A percentile compares a stretch with the other conserved stretches of the same genome.
Evolutionary conservation across 768 basidiomycete species (phyloP).

Genomic region (Rossbeevera mucosa): DNA sequence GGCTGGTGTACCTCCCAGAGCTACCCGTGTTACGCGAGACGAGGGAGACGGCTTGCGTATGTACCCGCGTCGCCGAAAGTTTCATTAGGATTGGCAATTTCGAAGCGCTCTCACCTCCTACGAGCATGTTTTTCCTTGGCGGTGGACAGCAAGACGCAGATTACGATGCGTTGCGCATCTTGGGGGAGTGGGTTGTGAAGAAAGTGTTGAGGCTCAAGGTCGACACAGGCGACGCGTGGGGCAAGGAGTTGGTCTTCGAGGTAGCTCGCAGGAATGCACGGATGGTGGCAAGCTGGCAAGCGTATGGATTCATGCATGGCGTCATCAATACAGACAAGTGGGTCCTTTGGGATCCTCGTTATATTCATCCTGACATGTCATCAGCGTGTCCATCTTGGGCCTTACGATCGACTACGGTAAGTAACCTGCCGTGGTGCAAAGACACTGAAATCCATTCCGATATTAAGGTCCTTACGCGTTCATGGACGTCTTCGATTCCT

Average conservation of each 20-base stretch:
- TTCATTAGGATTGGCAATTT: constrained; percentile 92
- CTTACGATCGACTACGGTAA: constrained; percentile 74
- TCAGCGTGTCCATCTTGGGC: constrained; percentile 70
- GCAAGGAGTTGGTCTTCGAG: constrained; percentile 66
- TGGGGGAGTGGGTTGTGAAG: constrained; percentile 71
- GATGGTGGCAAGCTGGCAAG: constrained; percentile 97
- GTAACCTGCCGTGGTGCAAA: constrained; percentile 4
- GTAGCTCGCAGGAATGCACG: constrained; percentile 78
- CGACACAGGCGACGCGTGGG: constrained; percentile 58
- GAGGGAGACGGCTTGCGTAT: constrained; percentile 64
- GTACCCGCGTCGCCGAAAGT: constrained; percentile 80
- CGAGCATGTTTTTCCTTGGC: constrained; percentile 60
- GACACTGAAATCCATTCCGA: neutral
- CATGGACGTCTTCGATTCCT: constrained; percentile 86
- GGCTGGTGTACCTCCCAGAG: constrained; percentile 68
- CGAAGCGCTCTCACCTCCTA: constrained; percentile 75
- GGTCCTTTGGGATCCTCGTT: constrained; percentile 13
- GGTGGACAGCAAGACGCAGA: constrained; percentile 74
- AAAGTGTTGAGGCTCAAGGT: constrained; percentile 54
- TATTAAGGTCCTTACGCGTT: constrained; percentile 79
- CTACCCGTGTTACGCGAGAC: constrained; percentile 75
- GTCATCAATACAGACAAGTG: constrained; percentile 98
- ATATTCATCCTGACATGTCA: constrained; percentile 5
- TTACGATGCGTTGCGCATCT: constrained; percentile 64
- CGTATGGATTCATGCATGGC: constrained; percentile 90